Evolutionary conservation across 2,329 filamentous ascomycete species (phyloP).

Genomic region (Fusarium irregulare): DNA sequence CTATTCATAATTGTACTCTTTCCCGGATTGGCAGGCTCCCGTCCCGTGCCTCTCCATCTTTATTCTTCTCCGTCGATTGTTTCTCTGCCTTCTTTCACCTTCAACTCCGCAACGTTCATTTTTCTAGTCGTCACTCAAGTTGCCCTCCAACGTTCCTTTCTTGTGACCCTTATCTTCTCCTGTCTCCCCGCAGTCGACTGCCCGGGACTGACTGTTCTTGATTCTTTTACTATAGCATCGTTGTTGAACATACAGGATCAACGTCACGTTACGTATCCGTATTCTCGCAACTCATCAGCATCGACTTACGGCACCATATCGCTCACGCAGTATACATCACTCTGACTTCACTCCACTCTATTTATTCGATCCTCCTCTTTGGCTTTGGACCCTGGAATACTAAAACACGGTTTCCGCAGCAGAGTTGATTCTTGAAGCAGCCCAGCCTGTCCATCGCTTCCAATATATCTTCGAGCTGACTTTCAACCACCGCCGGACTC

Average conservation of each 20-base stretch:
- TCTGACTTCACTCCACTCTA: slow-evolving; percentile 12
- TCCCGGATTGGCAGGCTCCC: background rate
- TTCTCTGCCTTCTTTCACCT: slow-evolving; percentile 20
- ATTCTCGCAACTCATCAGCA: slow-evolving; percentile 29
- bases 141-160: slow-evolving; percentile 27
- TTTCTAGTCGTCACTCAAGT: slow-evolving; percentile 17
- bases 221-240: slow-evolving; percentile 34
- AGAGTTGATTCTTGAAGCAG: background rate
- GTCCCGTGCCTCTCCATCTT: slow-evolving; percentile 22
- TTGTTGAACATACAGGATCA: slow-evolving; percentile 24
- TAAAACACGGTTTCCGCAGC: background rate
- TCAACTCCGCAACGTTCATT: slow-evolving; percentile 30
- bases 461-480: background rate
- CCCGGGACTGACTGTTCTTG: slow-evolving; percentile 27
- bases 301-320: slow-evolving; percentile 41
- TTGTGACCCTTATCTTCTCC: slow-evolving; percentile 16
- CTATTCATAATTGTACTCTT: background rate
- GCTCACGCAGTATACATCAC: slow-evolving; percentile 41
- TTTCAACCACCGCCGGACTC: background rate
- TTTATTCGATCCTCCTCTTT: background rate
- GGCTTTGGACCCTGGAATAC: background rate
- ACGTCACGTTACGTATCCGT: slow-evolving; percentile 1
- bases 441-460: background rate
- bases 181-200: slow-evolving; percentile 13
- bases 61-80: slow-evolving; percentile 16